Base-by-base conservation (phyloP, 2,329 filamentous ascomycete genomes). In the Fusarium dlaminii region DNA sequence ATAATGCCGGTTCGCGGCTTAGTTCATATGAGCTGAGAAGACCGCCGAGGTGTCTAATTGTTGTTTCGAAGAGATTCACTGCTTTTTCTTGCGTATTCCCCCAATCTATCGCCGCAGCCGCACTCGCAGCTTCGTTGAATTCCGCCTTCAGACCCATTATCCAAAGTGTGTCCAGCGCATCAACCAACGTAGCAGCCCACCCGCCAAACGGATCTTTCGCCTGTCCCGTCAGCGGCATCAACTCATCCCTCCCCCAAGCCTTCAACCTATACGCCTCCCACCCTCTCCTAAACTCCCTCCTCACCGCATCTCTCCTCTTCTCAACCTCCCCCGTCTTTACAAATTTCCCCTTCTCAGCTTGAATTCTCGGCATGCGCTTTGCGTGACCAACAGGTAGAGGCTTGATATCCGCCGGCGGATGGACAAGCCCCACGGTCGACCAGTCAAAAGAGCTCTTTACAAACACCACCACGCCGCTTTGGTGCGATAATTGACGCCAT, bases 141-240 rank as follows among this genome's bases (percentile, higher is more conserved):
- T 92, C 90, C 15, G 14, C 14, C 12, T 86, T 81, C 29, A 91
- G 79, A 17, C 81, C 89, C 89, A 92, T 90, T 54, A 92, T 91
- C 85, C 87, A 88, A 5, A 92, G 84, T 1, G 89, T 90, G 66
- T 91, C 90, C 48, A 92, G 81, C 1, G 86, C 82, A 77, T 92
- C 90, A 39, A 92, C 87, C 51, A 92, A 79, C 0, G 89, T 90
- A 15, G 89, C 89, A 3, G 86, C 89, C 85, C 88, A 90, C 32
- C 86, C 86, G 8, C 87, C 87, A 77, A 89, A 89, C 2, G 81
- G 81, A 64, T 87, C 84, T 68, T 84, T 87, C 17, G 79, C 83
- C 11, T 79, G 77, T 34, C 84, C 87, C 27, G 84, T 83, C 8
- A 90, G 79, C 11, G 88, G 88, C 58, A 80, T 79, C 22, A 90